Base-by-base conservation (phyloP, 176 grass and related monocot species). In the Cenchrus americanus region DNA sequence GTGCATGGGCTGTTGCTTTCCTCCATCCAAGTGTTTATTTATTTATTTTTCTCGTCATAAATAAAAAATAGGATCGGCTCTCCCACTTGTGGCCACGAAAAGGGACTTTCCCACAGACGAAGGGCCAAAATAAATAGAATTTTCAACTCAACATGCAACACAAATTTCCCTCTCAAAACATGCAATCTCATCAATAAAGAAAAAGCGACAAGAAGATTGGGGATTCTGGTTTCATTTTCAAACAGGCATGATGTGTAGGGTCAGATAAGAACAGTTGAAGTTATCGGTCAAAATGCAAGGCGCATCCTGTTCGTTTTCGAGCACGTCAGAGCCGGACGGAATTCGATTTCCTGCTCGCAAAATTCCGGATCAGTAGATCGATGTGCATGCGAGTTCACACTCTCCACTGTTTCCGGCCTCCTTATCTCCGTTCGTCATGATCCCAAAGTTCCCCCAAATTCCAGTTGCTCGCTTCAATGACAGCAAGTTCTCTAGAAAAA, bases 351-450 rank as follows among this genome's bases (percentile, higher is more conserved):
- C 19, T 6, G 57, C 6, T 46, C 37, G 10, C 37, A 40, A 2
- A 22, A 47, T 46, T 17, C 15, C 43, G 57, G 58, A 37, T 54
- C 67, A 67, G 59, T 12, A 1, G 6, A 52, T 74, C 2, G 9
- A 61, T 74, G 5, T 50, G 19, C n/a, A 60, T 18, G 49, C 27
- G 49, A 67, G 48, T 80, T 79, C 81, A 80, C 66, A 84, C 71
- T 84, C 22, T 64, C 9, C 18, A 30, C 12, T 12, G 1, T 58
- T 30, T 30, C 32, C n/a, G n/a, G n/a, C n/a, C 23, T 5, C 50
- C 41, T 22, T 40, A 27, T 46, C 11, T 5, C 15, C 4, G 6
- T 48, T 3, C 34, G 34, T 37, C 34, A 37, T 37, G 34, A 2
- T 34, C 15, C 15, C 24, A 58, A 10, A 7, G 2, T 63, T 0